These are phyloP conservation scores for Eutrema yunnanense DNA, from an alignment of 345 rosid genomes.

Conservation along the genomic window DNA sequence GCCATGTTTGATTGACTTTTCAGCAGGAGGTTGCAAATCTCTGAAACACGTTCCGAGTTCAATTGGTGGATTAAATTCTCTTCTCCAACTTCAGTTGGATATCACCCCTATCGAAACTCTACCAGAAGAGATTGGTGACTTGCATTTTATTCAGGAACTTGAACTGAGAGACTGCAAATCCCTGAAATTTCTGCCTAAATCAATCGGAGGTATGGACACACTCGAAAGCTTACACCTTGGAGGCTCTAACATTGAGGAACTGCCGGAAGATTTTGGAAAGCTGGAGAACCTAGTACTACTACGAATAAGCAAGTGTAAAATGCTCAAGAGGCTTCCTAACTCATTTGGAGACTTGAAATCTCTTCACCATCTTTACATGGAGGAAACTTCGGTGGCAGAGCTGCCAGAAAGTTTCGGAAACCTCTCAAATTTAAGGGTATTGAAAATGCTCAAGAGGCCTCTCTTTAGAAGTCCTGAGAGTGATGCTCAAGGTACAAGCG, in stretches of 20 bases:
- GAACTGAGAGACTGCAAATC: constrained; percentile 11
- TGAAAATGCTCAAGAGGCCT: constrained; percentile 22
- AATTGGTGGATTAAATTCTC: constrained; percentile 20
- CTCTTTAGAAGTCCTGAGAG: constrained; percentile 1
- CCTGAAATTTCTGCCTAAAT: background rate
- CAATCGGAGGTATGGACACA: constrained; percentile 20
- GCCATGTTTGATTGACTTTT: constrained; percentile 8
- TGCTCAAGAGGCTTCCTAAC: constrained; percentile 20
- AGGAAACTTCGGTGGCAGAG: background rate
- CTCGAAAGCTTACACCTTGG: background rate
- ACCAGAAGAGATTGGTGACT: constrained; percentile 9
- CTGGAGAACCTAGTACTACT: constrained; percentile 5
- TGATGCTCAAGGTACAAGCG: background rate
- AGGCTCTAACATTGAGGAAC: constrained; percentile 23
- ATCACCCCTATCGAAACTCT: constrained; percentile 5
- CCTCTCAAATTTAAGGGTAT: constrained; percentile 16
- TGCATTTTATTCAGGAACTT: constrained; percentile 1
- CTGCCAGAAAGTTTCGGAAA: constrained; percentile 28
- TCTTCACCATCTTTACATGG: constrained; percentile 2
- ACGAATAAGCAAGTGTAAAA: constrained; percentile 6
- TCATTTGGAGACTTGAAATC: constrained; percentile 26
- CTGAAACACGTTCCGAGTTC: constrained; percentile 20
- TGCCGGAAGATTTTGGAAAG: constrained; percentile 13
- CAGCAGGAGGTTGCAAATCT: constrained; percentile 7
- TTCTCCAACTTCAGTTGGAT: constrained; percentile 17